Percentiles rank a stretch among this genome's conserved stretches.
Conservation (phyloP, 805 yeast genomes). For the Clavispora vitiphila region DNA sequence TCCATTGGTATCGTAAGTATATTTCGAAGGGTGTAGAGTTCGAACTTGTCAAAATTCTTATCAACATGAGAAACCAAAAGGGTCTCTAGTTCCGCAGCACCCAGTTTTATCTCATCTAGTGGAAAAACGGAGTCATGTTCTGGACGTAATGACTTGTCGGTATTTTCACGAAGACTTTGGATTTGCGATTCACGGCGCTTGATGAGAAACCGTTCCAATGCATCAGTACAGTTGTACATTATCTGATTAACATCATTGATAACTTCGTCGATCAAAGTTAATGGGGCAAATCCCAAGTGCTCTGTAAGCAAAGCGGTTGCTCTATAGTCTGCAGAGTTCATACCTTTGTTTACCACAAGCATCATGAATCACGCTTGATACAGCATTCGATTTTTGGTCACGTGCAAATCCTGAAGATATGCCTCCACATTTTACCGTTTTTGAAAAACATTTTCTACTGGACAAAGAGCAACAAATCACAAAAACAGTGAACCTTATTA, state of each 20-base stretch:
- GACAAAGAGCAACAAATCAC: no score
- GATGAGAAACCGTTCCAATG: slow-evolving; percentile 61
- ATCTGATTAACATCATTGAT: slow-evolving; percentile 83
- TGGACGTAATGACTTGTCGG: neutral
- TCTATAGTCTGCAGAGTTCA: slow-evolving; percentile 23
- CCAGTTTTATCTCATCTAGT: slow-evolving; percentile 60
- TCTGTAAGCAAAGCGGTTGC: slow-evolving; percentile 59
- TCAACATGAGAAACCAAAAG: slow-evolving; percentile 72
- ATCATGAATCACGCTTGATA: neutral
- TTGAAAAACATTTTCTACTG: no score
- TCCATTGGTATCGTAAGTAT: slow-evolving; percentile 66
- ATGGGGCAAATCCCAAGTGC: slow-evolving; percentile 81
- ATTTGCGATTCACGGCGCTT: slow-evolving; percentile 16
- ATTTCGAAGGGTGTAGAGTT: slow-evolving; percentile 74
- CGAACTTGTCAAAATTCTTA: slow-evolving; percentile 79
- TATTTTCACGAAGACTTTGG: slow-evolving; percentile 9
- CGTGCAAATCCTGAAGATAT: no score
- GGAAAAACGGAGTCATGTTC: slow-evolving; percentile 8
- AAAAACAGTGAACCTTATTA: no score
- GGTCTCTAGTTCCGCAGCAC: slow-evolving; percentile 77
- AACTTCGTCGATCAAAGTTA: slow-evolving; percentile 77
- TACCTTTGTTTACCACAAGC: neutral
- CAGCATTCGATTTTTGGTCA: neutral
- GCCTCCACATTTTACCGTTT: no score
- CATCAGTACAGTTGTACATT: slow-evolving; percentile 75